Percentiles rank a stretch among this genome's conserved stretches.
These are phyloP conservation scores for Alternaria ethzedia DNA, from an alignment of 2,329 filamentous ascomycete genomes.

Conservation along the genomic window DNA sequence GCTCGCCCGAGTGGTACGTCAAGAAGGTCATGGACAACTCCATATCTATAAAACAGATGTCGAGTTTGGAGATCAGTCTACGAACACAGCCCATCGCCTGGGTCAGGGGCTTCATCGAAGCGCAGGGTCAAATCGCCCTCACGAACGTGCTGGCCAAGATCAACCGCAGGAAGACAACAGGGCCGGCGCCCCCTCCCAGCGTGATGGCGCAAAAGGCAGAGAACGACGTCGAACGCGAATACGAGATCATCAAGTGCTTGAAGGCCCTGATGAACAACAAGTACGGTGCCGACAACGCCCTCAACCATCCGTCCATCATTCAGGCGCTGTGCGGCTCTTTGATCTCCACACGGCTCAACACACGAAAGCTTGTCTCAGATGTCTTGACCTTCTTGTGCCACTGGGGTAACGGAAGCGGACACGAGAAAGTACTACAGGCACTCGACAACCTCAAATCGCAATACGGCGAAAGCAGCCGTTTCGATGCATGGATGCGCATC, in stretches of 20 bases:
- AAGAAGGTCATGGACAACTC: conserved; percentile 95
- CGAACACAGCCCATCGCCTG: conserved; percentile 95
- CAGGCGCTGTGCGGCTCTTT: conserved; percentile 85
- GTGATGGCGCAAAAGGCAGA: conserved; percentile 63
- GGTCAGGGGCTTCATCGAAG: conserved; percentile 96
- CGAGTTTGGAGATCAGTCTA: conserved; percentile 91
- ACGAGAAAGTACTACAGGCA: conserved; percentile 90
- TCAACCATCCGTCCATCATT: conserved; percentile 87
- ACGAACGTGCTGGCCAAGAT: conserved; percentile 94
- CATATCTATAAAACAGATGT: conserved; percentile 88
- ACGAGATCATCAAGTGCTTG: conserved; percentile 96
- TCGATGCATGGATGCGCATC: conserved; percentile 98
- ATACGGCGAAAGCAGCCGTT: conserved; percentile 90
- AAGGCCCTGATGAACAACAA: conserved; percentile 99
- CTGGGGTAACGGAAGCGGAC: conserved; percentile 87
- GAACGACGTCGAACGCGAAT: conserved; percentile 87
- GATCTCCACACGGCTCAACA: conserved; percentile 86
- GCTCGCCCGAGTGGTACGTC: conserved; percentile 97
- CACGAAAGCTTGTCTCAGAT: conserved; percentile 92
- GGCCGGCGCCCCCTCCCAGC: conserved; percentile 67
- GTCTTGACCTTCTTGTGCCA: conserved; percentile 95
- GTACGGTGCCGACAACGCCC: conserved; percentile 94
- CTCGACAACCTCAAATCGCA: conserved; percentile 89
- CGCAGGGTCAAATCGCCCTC: conserved; percentile 93
- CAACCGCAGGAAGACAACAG: conserved; percentile 81